These are phyloP conservation scores for Daucus carota DNA, from an alignment of 129 eudicot species.

Conservation along the genomic window DNA sequence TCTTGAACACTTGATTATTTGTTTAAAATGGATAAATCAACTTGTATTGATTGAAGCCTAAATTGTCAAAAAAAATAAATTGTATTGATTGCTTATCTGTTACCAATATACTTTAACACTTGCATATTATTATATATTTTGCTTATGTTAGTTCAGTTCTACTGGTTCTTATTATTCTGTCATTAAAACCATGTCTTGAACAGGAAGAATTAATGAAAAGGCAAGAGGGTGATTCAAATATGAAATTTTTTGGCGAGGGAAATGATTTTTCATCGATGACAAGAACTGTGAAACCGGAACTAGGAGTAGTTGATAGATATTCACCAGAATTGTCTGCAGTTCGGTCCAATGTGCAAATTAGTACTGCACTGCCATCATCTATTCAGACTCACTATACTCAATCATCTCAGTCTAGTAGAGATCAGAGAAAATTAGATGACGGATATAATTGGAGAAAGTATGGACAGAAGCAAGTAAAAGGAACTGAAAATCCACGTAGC, in stretches of 20 bases:
- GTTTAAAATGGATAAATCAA: not conserved
- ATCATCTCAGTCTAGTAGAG: slow-evolving; percentile 48
- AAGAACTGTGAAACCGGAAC: slow-evolving; percentile 31
- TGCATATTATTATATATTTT: not conserved
- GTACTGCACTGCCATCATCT: not conserved
- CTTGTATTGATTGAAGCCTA: not conserved
- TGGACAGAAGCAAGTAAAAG: slow-evolving; percentile 94
- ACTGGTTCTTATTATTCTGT: slow-evolving; percentile 5
- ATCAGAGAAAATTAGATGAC: slow-evolving; percentile 69
- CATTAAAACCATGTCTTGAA: slow-evolving; percentile 3
- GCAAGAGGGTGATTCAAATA: slow-evolving; percentile 43
- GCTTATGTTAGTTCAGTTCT: not conserved
- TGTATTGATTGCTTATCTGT: not conserved
- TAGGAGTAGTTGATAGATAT: slow-evolving; percentile 18
- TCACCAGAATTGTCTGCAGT: slow-evolving; percentile 11
- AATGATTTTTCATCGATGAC: slow-evolving; percentile 29
- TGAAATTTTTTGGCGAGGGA: slow-evolving; percentile 32
- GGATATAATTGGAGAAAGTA: slow-evolving; percentile 98
- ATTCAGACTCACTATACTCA: slow-evolving; percentile 29
- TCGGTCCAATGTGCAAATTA: slow-evolving; percentile 11
- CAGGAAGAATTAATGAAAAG: slow-evolving; percentile 52
- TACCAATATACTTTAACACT: not conserved
- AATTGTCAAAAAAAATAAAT: too few species aligned
- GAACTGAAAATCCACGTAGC: slow-evolving; percentile 94
- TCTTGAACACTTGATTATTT: not conserved